phyloP scores from a whole-genome alignment of 805 yeast genomes.

The Grigorovia yakushimaensis region DNA sequence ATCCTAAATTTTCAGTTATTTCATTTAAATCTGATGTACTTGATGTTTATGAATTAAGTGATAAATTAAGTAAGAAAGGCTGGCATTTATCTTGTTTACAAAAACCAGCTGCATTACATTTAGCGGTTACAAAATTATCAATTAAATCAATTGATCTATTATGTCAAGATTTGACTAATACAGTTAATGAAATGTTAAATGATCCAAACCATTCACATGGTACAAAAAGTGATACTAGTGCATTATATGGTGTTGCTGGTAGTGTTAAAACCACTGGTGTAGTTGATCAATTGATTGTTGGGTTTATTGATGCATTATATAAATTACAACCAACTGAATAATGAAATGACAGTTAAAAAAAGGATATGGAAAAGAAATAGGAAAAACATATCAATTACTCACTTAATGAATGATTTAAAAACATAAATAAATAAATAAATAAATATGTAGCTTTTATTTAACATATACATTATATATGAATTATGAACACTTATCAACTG shows the following conservation, averaged over 20 bases:
- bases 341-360: not conserved
- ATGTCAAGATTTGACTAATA: constrained; percentile 38
- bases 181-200: constrained; percentile 34
- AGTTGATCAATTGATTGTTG: constrained; percentile 69
- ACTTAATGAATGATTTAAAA: not conserved
- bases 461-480: not conserved
- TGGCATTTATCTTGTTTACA: constrained; percentile 90
- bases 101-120: constrained; percentile 81
- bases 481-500: not conserved
- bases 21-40: constrained; percentile 57
- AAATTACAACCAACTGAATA: constrained; percentile 31
- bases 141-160: constrained; percentile 53
- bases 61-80: constrained; percentile 42
- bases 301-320: constrained; percentile 74
- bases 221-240: constrained; percentile 53
- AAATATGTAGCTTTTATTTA: too few species aligned
- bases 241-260: constrained; percentile 92
- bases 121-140: constrained; percentile 75
- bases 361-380: not conserved
- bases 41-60: constrained; percentile 73
- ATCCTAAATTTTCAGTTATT: constrained; percentile 76
- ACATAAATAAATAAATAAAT: too few species aligned
- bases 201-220: constrained; percentile 18
- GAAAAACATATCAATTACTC: not conserved
- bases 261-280: constrained; percentile 75